Conservation (phyloP, 2,329 filamentous ascomycete genomes). For the Purpureocillium lavendulum region DNA sequence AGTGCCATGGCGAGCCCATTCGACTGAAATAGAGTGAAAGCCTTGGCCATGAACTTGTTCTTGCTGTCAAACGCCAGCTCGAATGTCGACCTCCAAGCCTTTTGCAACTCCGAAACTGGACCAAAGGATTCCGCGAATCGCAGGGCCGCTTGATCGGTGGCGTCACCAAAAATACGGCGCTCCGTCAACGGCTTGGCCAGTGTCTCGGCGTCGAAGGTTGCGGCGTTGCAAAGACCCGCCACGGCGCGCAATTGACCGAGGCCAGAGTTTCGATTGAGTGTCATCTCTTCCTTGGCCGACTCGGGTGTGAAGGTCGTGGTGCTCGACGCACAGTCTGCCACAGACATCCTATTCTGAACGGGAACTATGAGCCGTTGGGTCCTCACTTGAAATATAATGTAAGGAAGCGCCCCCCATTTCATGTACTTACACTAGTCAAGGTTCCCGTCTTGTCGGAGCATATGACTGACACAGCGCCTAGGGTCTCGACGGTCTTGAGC, state of each 20-base stretch:
- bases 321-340: slow-evolving; percentile 59
- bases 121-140: slow-evolving; percentile 58
- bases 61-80: slow-evolving; percentile 71
- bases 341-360: slow-evolving; percentile 58
- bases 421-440: slow-evolving; percentile 41
- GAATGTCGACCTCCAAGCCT: slow-evolving; percentile 53
- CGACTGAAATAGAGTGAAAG: slow-evolving; percentile 37
- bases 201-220: slow-evolving; percentile 62
- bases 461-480: slow-evolving; percentile 64
- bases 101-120: slow-evolving; percentile 43
- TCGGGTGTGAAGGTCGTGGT: slow-evolving; percentile 37
- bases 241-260: slow-evolving; percentile 52
- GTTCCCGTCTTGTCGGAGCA: slow-evolving; percentile 74
- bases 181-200: slow-evolving; percentile 48
- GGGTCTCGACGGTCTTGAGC: slow-evolving; percentile 67
- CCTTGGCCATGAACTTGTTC: slow-evolving; percentile 72
- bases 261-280: slow-evolving; percentile 13
- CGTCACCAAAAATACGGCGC: slow-evolving; percentile 63
- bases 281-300: slow-evolving; percentile 34
- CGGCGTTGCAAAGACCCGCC: slow-evolving; percentile 63
- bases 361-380: no score
- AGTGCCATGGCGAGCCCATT: slow-evolving; percentile 25
- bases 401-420: no score
- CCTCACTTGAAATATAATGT: no score
- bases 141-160: slow-evolving; percentile 67